Evolutionary conservation across 2,329 filamentous ascomycete genomes (phyloP), one percentile per base, ranked within the genome.

Genomic region (Colletotrichum abscissum): DNA sequence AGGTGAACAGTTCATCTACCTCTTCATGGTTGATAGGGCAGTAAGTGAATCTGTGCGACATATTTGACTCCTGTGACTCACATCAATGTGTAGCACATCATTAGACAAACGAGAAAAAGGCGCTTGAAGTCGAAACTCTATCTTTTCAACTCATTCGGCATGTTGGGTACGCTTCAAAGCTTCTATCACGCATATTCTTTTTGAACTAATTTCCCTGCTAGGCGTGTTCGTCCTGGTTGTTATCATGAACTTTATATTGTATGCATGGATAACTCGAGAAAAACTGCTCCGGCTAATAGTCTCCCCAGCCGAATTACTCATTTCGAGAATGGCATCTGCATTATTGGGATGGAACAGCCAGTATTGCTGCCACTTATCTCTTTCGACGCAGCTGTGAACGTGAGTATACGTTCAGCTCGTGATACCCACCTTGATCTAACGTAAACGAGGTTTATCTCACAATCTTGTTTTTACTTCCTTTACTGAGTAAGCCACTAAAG

Each of bases 21-120:
- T 72, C 5, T 72, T 69, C 42, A 72, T 72, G 70, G 70, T 72
- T 28, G 70, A 72, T 16, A 35, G 70, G 6, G 70, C 70, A 49
- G 70, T 69, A 33, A 38, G 69, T 54, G 5, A 12, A 28, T 22
- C 38, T 7, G 1, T 4, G 2, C 9, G 14, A 7, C 19, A n/a
- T 14, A 0, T 1, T 6, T 3, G 3, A 30, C 3, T 16, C 22
- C 19, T 8, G 1, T 1, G 7, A 9, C 56, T 60, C 4, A 68
- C 16, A 68, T 42, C 5, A 52, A 11, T 0, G 5, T 4, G 14
- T 5, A 72, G 70, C 70, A 72, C 16, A 69, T 72, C 7, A 72
- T 72, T 9, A 55, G 70, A 3, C 70, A 72, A 49, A 72, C 70
- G 5, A 64, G 66, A 26, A 72, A 69, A 26, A 35, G 52, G 1